Evolutionary conservation across 441 rosid genomes (phyloP).

Genomic region (Adansonia grandidieri): DNA sequence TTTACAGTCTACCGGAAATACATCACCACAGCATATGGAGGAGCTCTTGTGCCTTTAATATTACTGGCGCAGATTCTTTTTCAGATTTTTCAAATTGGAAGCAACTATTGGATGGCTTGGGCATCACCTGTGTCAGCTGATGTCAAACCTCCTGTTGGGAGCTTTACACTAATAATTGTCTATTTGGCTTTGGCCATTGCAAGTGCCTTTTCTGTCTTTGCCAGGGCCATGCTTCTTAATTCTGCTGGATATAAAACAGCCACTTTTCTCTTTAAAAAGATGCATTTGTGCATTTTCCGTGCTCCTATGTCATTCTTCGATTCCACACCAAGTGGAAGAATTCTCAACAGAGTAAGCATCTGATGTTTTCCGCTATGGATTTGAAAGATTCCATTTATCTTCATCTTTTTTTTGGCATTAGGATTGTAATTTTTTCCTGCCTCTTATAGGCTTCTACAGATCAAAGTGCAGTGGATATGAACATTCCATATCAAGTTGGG

Average conservation of each 20-base stretch:
- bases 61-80: constrained; percentile 64
- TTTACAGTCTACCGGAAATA: constrained; percentile 78
- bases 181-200: constrained; percentile 70
- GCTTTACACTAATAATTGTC: constrained; percentile 56
- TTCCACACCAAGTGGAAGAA: constrained; percentile 92
- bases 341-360: constrained; percentile 72
- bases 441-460: constrained; percentile 77
- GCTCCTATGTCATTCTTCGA: constrained; percentile 96
- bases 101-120: constrained; percentile 98
- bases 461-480: constrained; percentile 73
- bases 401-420: neutral
- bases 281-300: constrained; percentile 84
- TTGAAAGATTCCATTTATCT: neutral
- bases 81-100: constrained; percentile 78
- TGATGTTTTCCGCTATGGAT: constrained; percentile 23
- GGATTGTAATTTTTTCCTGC: neutral
- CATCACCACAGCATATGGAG: constrained; percentile 77
- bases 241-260: constrained; percentile 89
- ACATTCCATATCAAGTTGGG: constrained; percentile 54
- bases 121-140: constrained; percentile 75
- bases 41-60: constrained; percentile 79
- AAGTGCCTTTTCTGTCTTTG: constrained; percentile 73
- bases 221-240: constrained; percentile 62
- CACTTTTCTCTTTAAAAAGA: constrained; percentile 72
- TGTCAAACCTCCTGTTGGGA: constrained; percentile 53